Base-by-base conservation (phyloP, 2,329 filamentous ascomycete species). In the Chaetomiaceae sp. region DNA sequence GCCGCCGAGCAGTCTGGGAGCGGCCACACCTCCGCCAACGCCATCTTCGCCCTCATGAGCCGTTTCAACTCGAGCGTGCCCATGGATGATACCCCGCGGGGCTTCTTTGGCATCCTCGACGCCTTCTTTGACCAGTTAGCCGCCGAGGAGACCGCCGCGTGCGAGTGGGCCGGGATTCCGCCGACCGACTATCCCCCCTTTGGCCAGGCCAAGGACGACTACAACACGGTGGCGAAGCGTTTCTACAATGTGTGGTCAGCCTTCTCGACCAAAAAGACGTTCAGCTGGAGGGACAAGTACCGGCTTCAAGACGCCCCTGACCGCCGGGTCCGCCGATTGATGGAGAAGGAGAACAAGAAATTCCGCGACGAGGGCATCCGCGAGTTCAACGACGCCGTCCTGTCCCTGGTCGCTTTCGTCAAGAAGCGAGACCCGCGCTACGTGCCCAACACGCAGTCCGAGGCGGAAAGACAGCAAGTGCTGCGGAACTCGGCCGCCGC, bases 261-360 rank as follows among this genome's bases (percentile, higher is more conserved):
- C 29, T 99, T 97, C 69, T 79, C 85, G 1, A 97, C 94, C 0
- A 80, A 75, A 39, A 97, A 97, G 68, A 83, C 82, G 0, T 99
- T 95, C 67, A 78, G 87, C 1, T 99, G 94, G 92, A 88, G 86
- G 67, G 91, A 99, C 67, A 80, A 83, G 56, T 94, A 95, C 71
- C 81, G 87, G 46, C 78, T 91, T 19, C 86, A 87, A 0, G 91
- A 96, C 63, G 92, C 91, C 1, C 90, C 91, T 1, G 92, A 99
- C 70, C 84, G 94, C 47, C 82, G 87, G 34, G 78, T 89, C 15
- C 84, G 92, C 47, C 82, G 94, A 29, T 65, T 89, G 36, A 95
- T 97, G 85, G 94, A 97, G 67, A 96, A 96, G 70, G 92, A 96
- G 68, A 99, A 99, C 69, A 88, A 85, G 62, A 88, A 87, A 59